These are phyloP conservation scores for Fusarium dlaminii DNA, from an alignment of 2,329 filamentous ascomycete species.

Conservation along the genomic window DNA sequence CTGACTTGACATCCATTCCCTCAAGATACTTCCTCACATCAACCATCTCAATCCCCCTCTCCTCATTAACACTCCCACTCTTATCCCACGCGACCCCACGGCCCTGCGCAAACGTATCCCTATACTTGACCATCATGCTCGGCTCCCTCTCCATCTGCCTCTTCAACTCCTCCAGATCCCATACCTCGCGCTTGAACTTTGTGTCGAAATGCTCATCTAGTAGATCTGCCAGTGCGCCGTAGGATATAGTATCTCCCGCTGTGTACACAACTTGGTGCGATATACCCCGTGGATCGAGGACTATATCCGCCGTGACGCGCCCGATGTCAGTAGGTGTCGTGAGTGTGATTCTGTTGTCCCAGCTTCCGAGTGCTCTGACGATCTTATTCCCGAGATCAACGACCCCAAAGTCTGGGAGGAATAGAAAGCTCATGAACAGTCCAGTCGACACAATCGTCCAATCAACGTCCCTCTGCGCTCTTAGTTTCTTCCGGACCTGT, in stretches of 20 bases:
- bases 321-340: slow-evolving; percentile 74
- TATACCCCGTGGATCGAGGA: slow-evolving; percentile 53
- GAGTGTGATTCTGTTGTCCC: slow-evolving; percentile 70
- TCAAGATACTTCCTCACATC: slow-evolving; percentile 54
- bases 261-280: slow-evolving; percentile 62
- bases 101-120: slow-evolving; percentile 67
- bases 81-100: slow-evolving; percentile 68
- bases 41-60: slow-evolving; percentile 57
- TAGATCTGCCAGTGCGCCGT: slow-evolving; percentile 61
- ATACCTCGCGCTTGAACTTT: slow-evolving; percentile 59
- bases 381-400: slow-evolving; percentile 58
- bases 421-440: slow-evolving; percentile 76
- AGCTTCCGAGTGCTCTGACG: slow-evolving; percentile 66
- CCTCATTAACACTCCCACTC: slow-evolving; percentile 61
- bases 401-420: slow-evolving; percentile 69
- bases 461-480: slow-evolving; percentile 56
- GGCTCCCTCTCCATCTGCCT: slow-evolving; percentile 58
- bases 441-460: slow-evolving; percentile 77
- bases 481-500: slow-evolving; percentile 62
- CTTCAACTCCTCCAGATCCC: slow-evolving; percentile 57
- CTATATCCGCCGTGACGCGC: slow-evolving; percentile 63
- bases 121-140: slow-evolving; percentile 66
- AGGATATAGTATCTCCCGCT: slow-evolving; percentile 71
- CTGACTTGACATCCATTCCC: slow-evolving; percentile 28
- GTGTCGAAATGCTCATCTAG: slow-evolving; percentile 55